A percentile compares a stretch with the other conserved stretches of the same genome.
Evolutionary conservation across 441 rosid genomes (phyloP).

Genomic region (Dalechampia spathulata): DNA sequence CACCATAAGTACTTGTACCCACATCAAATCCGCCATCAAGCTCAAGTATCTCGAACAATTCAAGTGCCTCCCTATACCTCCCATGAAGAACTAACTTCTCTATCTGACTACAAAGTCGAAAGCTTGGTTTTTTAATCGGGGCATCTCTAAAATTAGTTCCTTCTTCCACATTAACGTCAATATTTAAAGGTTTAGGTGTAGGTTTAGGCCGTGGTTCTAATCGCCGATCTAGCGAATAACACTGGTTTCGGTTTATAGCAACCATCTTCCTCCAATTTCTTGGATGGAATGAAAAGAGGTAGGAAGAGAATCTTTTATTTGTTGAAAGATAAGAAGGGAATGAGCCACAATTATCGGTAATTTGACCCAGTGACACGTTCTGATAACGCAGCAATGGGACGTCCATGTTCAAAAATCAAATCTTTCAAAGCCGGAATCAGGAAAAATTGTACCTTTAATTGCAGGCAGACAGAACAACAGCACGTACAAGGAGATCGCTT

Average conservation of each 20-base stretch:
- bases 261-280: slow-evolving; percentile 39
- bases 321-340: slow-evolving; percentile 16
- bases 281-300: slow-evolving; percentile 29
- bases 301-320: slow-evolving; percentile 26
- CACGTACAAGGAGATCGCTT: neutral
- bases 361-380: slow-evolving; percentile 31
- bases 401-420: slow-evolving; percentile 46
- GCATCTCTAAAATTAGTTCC: slow-evolving; percentile 16
- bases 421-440: neutral
- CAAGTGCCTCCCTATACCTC: slow-evolving; percentile 66
- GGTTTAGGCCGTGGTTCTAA: slow-evolving; percentile 56
- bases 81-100: slow-evolving; percentile 57
- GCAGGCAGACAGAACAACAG: too few relatives aligned
- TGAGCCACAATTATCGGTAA: slow-evolving; percentile 23
- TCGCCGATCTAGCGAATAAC: slow-evolving; percentile 42
- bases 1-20: slow-evolving; percentile 57
- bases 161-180: slow-evolving; percentile 19
- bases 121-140: slow-evolving; percentile 33
- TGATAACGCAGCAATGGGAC: slow-evolving; percentile 44
- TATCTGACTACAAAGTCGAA: slow-evolving; percentile 63
- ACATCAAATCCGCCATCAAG: slow-evolving; percentile 42
- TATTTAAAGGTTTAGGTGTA: slow-evolving; percentile 34
- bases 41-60: slow-evolving; percentile 75
- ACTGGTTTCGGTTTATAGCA: slow-evolving; percentile 26
- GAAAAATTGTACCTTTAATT: slow-evolving; percentile 8